Base-by-base conservation (phyloP, 371 early-diverging fungal genomes). In the Sporodiniella umbellata region DNA sequence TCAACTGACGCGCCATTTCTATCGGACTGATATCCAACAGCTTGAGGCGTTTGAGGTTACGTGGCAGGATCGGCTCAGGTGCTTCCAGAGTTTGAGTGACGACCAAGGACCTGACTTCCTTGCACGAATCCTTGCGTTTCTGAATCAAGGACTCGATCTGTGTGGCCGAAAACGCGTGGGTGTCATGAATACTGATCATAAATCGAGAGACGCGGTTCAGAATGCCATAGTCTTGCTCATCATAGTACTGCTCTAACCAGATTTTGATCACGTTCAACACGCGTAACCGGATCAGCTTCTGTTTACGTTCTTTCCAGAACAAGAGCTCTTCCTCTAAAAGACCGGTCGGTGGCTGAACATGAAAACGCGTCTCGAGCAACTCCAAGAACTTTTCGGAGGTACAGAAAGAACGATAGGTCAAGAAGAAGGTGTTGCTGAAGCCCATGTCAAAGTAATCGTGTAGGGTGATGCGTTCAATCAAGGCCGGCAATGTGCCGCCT, bases 1-100 rank as follows among this genome's bases (percentile, higher is more conserved):
- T 95, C 54, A 98, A 62, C 62, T 98, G 97, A 14, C 99, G 79
- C 0, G 96, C 97, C 45, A 95, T 66, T 64, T 98, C 99, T 18
- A 92, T 62, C 0, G 96, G 86, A 65, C 95, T 91, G 31, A 97
- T 65, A 46, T 96, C 96, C 45, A 84, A 39, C 24, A 96, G 69
- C 53, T 79, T 81, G 55, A 91, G 64, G 28, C 75, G 72, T 40
- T 80, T 84, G 40, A 80, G 44, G 31, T 76, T 81, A 33, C 76
- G 77, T 2, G 91, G 91, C 35, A 85, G 58, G 22, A 91, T 86
- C 3, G 91, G 84, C 33, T 77, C 67, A 11, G 89, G 86, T 8
- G 88, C 80, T 4, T 68, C 69, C 0, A 79, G 4, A 7, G 40
- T 7, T 42, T 81, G 57, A 8, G 85, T 88, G 10, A 73, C 68